Base-by-base conservation (phyloP, 228 moss, liverwort and hornwort species). In the Sphagnum magellanicum region DNA sequence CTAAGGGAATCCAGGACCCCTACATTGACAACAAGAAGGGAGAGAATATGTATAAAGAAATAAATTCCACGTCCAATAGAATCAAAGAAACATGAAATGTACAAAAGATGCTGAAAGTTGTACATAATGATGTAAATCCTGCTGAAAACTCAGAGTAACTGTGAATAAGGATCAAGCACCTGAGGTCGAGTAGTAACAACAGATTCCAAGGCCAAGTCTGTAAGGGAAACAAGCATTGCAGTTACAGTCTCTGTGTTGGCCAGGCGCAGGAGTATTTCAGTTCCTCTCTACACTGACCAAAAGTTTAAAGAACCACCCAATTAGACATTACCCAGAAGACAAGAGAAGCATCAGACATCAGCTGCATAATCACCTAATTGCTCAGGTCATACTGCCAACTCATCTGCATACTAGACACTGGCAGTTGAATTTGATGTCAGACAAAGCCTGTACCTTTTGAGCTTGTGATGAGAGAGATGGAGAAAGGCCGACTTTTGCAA, bases 171-270 rank as follows among this genome's bases (percentile, higher is more conserved):
- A 32, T 32, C 32, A 32, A 32, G 32, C 32, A 32, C 32, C 84
- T 98, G 97, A 70, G 72, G 80, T 69, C 78, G 80, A 50, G 77
- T 81, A 61, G 83, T 89, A 50, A 85, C 83, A 50, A 79, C 71
- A 50, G 90, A 79, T 61, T 90, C 85, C 11, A 72, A 63, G 62
- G 94, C 92, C 70, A 98, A 90, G 8, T 72, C 71, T 48, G 92
- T 92, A 67, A 98, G 94, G 71, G 92, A 80, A 15, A 79, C 74
- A 49, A 98, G 87, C 94, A 89, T 74, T 8, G 83, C 84, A 63
- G 89, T 82, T 46, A 98, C 82, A 67, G 94, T 80, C 52, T 92
- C 92, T 63, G 85, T 84, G 57, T 84, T 83, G 58, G 98, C 94
- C 59, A 85, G 74, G 71, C 83, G 75, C 68, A 94, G 78, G 84